Evolutionary conservation across 768 basidiomycete genomes (phyloP).

Genomic region (Lactarius vividus): DNA sequence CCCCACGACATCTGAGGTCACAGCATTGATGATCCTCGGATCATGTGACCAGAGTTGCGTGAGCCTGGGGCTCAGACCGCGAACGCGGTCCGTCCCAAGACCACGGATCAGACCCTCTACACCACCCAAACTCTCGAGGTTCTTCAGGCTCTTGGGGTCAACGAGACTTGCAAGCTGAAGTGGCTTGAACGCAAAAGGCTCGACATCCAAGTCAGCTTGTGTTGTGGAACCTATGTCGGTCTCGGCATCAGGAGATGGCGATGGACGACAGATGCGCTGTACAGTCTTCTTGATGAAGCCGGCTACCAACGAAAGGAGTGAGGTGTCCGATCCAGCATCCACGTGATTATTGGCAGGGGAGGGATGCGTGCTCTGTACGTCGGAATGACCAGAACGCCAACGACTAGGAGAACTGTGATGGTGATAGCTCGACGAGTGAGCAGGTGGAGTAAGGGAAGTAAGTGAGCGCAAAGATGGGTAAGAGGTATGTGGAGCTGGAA

Average conservation of each 20-base stretch:
- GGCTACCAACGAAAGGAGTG: conserved; percentile 31
- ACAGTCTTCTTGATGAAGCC: conserved; percentile 25
- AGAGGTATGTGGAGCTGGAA: no score
- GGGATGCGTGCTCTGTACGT: conserved; percentile 35
- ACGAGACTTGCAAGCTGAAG: conserved; percentile 72
- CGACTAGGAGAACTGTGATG: no score
- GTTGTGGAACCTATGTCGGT: no score
- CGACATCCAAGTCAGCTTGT: conserved; percentile 43
- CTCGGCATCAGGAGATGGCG: no score
- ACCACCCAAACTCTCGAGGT: conserved; percentile 76
- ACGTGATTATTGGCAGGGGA: conserved; percentile 41
- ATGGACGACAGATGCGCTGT: conserved; percentile 10
- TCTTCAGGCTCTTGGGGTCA: conserved; percentile 79
- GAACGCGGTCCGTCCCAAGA: conserved; percentile 62
- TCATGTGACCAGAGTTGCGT: conserved; percentile 3
- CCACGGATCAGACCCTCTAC: conserved; percentile 60
- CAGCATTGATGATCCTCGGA: background rate
- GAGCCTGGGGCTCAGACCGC: conserved; percentile 39
- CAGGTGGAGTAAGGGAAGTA: no score
- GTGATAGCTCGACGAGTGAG: no score
- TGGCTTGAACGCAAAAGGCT: no score
- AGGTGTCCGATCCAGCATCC: conserved; percentile 37
- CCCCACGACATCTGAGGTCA: no score
- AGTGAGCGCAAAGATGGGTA: no score
- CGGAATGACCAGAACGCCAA: conserved; percentile 34